A percentile compares a stretch with the other conserved stretches of the same genome.
Conservation (phyloP, 805 yeast species). For the Ogataea trehalophila region DNA sequence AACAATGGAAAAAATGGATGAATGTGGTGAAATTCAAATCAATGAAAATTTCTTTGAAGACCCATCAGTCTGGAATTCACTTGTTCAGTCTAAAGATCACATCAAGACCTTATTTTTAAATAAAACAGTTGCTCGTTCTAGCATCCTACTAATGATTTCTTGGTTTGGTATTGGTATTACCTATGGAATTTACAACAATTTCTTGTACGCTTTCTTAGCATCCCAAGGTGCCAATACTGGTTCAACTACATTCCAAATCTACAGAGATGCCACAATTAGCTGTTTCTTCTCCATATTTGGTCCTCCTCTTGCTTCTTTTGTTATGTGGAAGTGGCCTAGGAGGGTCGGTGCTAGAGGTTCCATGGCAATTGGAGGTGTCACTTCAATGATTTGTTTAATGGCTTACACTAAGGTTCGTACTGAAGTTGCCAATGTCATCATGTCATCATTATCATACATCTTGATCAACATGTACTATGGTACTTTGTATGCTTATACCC, state of each 20-base stretch:
- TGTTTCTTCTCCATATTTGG: conserved; percentile 39
- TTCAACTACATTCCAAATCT: conserved; percentile 30
- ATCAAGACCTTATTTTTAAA: conserved; percentile 40
- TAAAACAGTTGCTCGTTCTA: conserved; percentile 32
- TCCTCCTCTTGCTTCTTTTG: conserved; percentile 42
- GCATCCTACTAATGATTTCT: conserved; percentile 37
- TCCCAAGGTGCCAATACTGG: conserved; percentile 42
- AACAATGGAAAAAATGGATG: conserved; percentile 37
- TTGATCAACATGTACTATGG: conserved; percentile 45
- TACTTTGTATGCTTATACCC: conserved; percentile 55
- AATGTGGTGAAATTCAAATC: conserved; percentile 30
- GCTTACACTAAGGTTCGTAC: conserved; percentile 54
- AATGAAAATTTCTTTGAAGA: conserved; percentile 12
- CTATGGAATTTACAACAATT: conserved; percentile 45
- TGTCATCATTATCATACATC: conserved; percentile 39
- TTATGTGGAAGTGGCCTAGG: conserved; percentile 9
- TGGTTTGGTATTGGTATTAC: conserved; percentile 52
- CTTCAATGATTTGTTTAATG: conserved; percentile 49
- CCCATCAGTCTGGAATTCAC: neutral
- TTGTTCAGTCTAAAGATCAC: conserved; percentile 25
- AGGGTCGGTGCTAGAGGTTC: conserved; percentile 48
- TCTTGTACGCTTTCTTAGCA: conserved; percentile 42
- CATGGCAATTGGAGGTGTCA: conserved; percentile 40
- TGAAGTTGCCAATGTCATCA: conserved; percentile 43
- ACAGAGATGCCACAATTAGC: conserved; percentile 40